Evolutionary conservation across 2,329 filamentous ascomycete species (phyloP).

Genomic region (Colletotrichum gloeosporioides): DNA sequence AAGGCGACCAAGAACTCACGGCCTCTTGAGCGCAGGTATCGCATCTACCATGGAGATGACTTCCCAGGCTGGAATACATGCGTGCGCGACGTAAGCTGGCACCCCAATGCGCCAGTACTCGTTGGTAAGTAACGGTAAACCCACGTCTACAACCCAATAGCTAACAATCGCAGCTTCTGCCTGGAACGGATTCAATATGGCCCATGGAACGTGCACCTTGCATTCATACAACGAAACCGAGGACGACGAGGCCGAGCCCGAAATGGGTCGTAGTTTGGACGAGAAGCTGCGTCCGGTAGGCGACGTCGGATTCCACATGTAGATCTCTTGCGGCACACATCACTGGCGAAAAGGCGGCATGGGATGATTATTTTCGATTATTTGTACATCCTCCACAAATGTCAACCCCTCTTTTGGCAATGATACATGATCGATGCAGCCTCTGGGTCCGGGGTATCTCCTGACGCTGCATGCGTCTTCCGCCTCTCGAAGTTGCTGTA

Average conservation of each 20-base stretch:
- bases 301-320: background rate
- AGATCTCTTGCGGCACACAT: background rate
- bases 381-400: constrained; percentile 19
- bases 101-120: constrained; percentile 82
- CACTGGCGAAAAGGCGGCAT: background rate
- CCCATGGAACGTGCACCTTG: constrained; percentile 76
- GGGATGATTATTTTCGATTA: constrained; percentile 20
- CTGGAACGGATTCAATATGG: constrained; percentile 80
- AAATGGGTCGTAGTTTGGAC: constrained; percentile 66
- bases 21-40: constrained; percentile 58
- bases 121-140: constrained; percentile 54
- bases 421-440: constrained; percentile 21
- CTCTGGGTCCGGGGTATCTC: constrained; percentile 19
- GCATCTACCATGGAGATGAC: constrained; percentile 63
- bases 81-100: constrained; percentile 90
- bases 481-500: background rate
- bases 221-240: constrained; percentile 78
- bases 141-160: background rate
- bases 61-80: constrained; percentile 73
- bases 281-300: constrained; percentile 54
- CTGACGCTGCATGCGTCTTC: background rate
- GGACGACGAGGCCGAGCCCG: constrained; percentile 67
- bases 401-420: constrained; percentile 20
- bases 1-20: constrained; percentile 70
- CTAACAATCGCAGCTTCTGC: constrained; percentile 66